Percentiles rank a stretch among this genome's conserved stretches.
phyloP scores from a whole-genome alignment of 768 basidiomycete species.

The Panaeolus cyanescens region DNA sequence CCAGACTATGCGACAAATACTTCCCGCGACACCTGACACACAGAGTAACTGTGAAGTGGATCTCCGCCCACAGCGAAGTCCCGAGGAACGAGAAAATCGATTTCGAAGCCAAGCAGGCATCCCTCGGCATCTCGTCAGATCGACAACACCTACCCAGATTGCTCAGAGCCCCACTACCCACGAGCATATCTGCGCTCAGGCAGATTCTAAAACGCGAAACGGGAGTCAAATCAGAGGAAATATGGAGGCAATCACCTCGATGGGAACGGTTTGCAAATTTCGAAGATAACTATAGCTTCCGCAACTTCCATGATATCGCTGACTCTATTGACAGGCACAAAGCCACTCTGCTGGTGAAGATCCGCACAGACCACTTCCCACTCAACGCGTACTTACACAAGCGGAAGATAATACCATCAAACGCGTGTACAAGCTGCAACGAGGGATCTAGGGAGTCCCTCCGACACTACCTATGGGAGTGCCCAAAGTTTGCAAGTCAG shows the following conservation, averaged over 20 bases:
- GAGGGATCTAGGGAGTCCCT: background rate
- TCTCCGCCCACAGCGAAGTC: constrained; percentile 26
- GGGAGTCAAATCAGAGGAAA: background rate
- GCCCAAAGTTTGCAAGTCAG: background rate
- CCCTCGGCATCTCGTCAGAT: constrained; percentile 1
- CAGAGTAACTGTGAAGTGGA: constrained; percentile 16
- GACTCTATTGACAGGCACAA: background rate
- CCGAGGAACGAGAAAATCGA: constrained; percentile 30
- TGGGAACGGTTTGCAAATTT: background rate
- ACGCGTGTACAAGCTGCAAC: background rate
- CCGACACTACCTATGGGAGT: background rate
- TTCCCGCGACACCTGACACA: background rate
- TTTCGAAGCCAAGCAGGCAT: constrained; percentile 23
- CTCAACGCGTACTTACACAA: background rate
- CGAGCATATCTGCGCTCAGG: constrained; percentile 18
- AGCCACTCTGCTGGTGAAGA: background rate
- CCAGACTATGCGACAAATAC: background rate
- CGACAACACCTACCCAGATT: constrained; percentile 7
- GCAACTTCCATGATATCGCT: background rate
- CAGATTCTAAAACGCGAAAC: background rate
- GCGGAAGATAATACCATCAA: background rate
- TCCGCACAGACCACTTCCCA: background rate
- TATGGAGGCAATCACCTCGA: background rate
- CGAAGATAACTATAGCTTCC: background rate
- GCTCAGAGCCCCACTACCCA: constrained; percentile 3